These are phyloP conservation scores for Nepenthes alata DNA, from an alignment of 179 eudicot genomes.

Conservation along the genomic window DNA sequence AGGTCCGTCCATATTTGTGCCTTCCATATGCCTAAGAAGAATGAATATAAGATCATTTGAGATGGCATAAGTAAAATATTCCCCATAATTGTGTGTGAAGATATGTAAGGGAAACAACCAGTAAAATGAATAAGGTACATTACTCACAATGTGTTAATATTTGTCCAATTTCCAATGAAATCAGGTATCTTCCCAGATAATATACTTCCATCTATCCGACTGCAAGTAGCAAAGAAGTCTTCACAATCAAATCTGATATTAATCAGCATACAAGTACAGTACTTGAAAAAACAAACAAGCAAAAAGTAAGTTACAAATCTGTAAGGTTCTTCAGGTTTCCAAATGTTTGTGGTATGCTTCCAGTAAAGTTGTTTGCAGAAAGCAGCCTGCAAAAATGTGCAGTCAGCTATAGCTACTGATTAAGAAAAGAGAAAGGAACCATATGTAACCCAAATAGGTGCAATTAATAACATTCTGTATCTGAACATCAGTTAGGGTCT, in stretches of 20 bases:
- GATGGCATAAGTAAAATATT: constrained; percentile 4
- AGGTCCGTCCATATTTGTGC: constrained; percentile 67
- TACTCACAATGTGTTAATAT: constrained; percentile 3
- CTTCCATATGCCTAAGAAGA: constrained; percentile 54
- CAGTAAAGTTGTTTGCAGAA: constrained; percentile 56
- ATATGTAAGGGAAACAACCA: too few relatives aligned
- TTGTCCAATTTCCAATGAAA: constrained; percentile 61
- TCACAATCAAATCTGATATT: neutral
- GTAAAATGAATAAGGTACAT: neutral
- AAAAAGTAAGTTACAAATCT: constrained; percentile 44
- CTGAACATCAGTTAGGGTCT: too few relatives aligned
- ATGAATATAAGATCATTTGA: neutral
- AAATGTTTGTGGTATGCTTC: constrained; percentile 42
- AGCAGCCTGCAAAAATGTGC: constrained; percentile 31
- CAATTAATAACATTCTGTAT: neutral
- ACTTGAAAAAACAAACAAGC: neutral
- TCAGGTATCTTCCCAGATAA: constrained; percentile 64
- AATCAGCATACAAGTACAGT: too few relatives aligned
- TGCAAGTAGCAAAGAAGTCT: constrained; percentile 14
- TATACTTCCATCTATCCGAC: constrained; percentile 54
- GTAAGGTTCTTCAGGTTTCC: constrained; percentile 38
- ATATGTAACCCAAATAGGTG: neutral
- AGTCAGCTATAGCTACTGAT: neutral
- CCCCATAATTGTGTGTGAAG: too few relatives aligned
- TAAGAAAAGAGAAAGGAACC: neutral